Conservation (phyloP, 805 yeast species). For the Wickerhamomyces bovis region DNA sequence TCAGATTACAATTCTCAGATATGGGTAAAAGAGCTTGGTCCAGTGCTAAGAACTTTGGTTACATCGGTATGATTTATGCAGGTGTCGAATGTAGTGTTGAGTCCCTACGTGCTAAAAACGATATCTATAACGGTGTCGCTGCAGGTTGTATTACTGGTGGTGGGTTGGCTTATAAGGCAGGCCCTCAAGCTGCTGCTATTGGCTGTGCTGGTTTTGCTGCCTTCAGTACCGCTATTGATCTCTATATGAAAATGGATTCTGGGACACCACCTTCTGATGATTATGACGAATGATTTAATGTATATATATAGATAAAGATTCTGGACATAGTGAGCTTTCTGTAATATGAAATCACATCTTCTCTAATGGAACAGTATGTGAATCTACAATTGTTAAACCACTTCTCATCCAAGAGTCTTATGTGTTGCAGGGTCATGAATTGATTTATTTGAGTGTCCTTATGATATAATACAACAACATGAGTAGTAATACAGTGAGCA, state of each 20-base stretch:
- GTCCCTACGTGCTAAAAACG: slow-evolving; percentile 82
- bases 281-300: slow-evolving; percentile 51
- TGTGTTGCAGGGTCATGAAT: background rate
- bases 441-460: background rate
- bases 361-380: too few relatives aligned
- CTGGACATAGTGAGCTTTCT: background rate
- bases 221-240: slow-evolving; percentile 82
- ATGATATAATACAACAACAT: background rate
- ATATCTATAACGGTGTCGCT: slow-evolving; percentile 81
- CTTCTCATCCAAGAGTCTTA: too few relatives aligned
- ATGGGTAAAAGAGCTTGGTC: slow-evolving; percentile 87
- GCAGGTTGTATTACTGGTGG: slow-evolving; percentile 99
- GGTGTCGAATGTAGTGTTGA: slow-evolving; percentile 92
- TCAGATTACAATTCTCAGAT: slow-evolving; percentile 84
- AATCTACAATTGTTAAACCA: too few relatives aligned
- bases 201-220: slow-evolving; percentile 99
- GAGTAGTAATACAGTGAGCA: background rate
- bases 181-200: slow-evolving; percentile 84
- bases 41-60: slow-evolving; percentile 91
- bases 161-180: slow-evolving; percentile 85
- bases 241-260: slow-evolving; percentile 79
- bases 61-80: slow-evolving; percentile 82
- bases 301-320: background rate
- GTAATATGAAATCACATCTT: too few relatives aligned
- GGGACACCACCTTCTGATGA: slow-evolving; percentile 83